Conservation (phyloP, 2,329 filamentous ascomycete species). For the Cladophialophora yegresii region DNA sequence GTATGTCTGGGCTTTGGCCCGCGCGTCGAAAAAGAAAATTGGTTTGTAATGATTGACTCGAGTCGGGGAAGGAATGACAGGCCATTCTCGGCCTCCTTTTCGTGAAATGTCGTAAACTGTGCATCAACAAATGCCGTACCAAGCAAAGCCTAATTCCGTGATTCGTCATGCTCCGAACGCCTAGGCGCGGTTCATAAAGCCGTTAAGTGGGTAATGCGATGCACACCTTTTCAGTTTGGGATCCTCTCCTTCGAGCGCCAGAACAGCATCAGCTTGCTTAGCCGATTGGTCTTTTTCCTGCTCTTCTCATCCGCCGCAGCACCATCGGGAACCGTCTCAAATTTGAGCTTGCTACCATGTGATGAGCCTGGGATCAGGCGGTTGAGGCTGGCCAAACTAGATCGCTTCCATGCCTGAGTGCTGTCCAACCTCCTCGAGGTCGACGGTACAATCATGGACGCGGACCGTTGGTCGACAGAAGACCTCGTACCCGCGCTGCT, state of each 20-base stretch:
- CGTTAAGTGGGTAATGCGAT: slow-evolving; percentile 16
- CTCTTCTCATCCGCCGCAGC: slow-evolving; percentile 43
- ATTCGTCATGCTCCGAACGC: slow-evolving; percentile 27
- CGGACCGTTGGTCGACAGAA: slow-evolving; percentile 47
- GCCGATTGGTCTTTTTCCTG: slow-evolving; percentile 49
- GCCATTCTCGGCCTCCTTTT: slow-evolving; percentile 8
- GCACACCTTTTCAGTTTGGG: slow-evolving; percentile 33
- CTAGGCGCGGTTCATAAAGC: slow-evolving; percentile 29
- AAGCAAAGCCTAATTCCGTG: slow-evolving; percentile 16
- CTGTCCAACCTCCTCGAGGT: slow-evolving; percentile 45
- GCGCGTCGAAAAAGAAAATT: neutral
- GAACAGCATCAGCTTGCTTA: slow-evolving; percentile 53
- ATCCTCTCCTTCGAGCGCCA: slow-evolving; percentile 53
- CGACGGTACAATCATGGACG: slow-evolving; percentile 48
- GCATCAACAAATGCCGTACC: slow-evolving; percentile 17
- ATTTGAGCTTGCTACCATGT: slow-evolving; percentile 44
- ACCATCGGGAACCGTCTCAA: slow-evolving; percentile 42
- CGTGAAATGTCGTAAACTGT: slow-evolving; percentile 27
- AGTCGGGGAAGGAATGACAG: slow-evolving; percentile 12
- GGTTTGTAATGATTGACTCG: slow-evolving; percentile 21
- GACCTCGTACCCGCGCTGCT: slow-evolving; percentile 46
- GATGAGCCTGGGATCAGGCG: slow-evolving; percentile 49
- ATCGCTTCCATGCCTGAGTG: slow-evolving; percentile 45
- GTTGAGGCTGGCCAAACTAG: slow-evolving; percentile 53
- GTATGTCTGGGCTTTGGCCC: neutral